These are phyloP conservation scores for Fusarium sp. DNA, from an alignment of 2,329 filamentous ascomycete species.

Conservation along the genomic window DNA sequence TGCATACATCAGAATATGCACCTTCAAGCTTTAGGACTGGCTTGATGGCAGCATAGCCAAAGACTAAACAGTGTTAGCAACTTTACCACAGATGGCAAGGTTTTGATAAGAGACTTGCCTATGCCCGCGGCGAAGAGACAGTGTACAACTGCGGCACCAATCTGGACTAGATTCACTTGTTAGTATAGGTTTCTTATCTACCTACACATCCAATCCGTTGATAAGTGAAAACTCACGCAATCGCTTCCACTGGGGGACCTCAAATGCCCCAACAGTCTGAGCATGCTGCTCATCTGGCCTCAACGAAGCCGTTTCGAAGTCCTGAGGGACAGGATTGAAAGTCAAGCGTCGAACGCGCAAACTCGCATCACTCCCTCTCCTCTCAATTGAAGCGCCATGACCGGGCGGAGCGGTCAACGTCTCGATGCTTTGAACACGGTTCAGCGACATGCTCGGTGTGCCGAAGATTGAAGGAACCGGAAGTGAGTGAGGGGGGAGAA, in stretches of 20 bases:
- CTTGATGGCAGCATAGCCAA: conserved; percentile 87
- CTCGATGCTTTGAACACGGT: conserved; percentile 63
- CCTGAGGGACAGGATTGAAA: conserved; percentile 64
- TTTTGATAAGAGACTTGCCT: conserved; percentile 2
- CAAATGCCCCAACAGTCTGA: conserved; percentile 62
- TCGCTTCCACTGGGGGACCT: conserved; percentile 64
- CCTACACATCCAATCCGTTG: not conserved
- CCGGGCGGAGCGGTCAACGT: conserved; percentile 50
- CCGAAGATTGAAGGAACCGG: not conserved
- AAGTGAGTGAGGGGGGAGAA: not conserved
- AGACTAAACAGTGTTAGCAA: conserved; percentile 56
- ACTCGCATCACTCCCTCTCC: conserved; percentile 57
- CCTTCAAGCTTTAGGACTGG: conserved; percentile 79
- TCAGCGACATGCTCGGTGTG: conserved; percentile 57
- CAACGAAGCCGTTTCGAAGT: conserved; percentile 56
- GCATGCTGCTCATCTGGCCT: conserved; percentile 49
- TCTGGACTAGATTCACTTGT: conserved; percentile 39
- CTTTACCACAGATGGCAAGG: not conserved
- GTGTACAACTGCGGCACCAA: conserved; percentile 42
- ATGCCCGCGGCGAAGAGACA: conserved; percentile 82
- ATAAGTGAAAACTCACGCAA: conserved; percentile 51
- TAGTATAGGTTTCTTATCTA: not conserved
- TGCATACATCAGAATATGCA: conserved; percentile 73
- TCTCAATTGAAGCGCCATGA: conserved; percentile 40
- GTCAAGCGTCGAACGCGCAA: conserved; percentile 59